Evolutionary conservation across 345 rosid genomes (phyloP).

Genomic region (Bretschneidera sinensis): DNA sequence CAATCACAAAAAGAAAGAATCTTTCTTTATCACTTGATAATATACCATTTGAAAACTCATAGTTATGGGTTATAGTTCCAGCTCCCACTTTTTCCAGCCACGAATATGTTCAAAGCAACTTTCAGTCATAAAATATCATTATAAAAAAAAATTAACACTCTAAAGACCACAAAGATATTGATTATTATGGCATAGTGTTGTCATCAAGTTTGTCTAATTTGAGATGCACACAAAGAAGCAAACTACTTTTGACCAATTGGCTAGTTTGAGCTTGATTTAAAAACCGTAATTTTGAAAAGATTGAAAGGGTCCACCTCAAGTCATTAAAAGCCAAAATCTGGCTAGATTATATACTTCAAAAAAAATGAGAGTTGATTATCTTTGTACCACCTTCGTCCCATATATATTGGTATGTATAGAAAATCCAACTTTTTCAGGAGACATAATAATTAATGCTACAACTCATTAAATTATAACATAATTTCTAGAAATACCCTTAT

Average conservation of each 20-base stretch:
- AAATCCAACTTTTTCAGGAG: too few relatives aligned
- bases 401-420: too few relatives aligned
- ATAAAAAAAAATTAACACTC: neutral
- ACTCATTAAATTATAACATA: too few relatives aligned
- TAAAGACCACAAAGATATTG: neutral
- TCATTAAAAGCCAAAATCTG: too few relatives aligned
- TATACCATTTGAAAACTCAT: conserved; percentile 82
- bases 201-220: neutral
- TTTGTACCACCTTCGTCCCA: too few relatives aligned
- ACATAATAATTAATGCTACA: too few relatives aligned
- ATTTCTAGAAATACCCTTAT: too few relatives aligned
- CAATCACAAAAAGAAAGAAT: conserved; percentile 12
- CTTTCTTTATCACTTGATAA: conserved; percentile 2
- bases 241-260: neutral
- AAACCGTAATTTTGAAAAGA: too few relatives aligned
- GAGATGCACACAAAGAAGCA: neutral
- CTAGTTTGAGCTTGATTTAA: neutral
- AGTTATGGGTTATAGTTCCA: conserved; percentile 64
- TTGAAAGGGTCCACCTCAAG: too few relatives aligned
- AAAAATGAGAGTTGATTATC: too few relatives aligned
- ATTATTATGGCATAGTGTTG: neutral
- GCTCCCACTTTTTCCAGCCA: conserved; percentile 93
- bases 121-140: conserved; percentile 7
- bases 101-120: conserved; percentile 53
- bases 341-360: neutral